These are phyloP conservation scores for Calocera cornea DNA, from an alignment of 768 basidiomycete genomes.

Conservation along the genomic window DNA sequence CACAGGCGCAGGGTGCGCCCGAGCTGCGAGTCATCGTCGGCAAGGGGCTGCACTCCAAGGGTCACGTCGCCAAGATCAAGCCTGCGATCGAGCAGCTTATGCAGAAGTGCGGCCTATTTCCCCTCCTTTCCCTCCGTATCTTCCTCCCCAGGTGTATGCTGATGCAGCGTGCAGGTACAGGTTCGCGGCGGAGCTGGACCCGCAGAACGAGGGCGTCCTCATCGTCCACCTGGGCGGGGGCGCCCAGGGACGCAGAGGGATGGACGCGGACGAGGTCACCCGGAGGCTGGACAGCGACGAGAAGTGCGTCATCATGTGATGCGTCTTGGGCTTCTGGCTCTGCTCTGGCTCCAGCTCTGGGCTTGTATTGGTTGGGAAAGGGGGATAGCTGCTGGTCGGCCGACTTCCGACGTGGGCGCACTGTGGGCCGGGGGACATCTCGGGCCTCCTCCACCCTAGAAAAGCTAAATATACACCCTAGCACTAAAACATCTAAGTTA, in stretches of 20 bases:
- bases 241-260: constrained; percentile 25
- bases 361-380: no score
- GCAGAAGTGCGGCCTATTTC: constrained; percentile 43
- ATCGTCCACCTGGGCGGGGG: constrained; percentile 52
- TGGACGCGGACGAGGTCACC: constrained; percentile 46
- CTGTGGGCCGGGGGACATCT: no score
- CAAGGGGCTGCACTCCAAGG: constrained; percentile 74
- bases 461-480: no score
- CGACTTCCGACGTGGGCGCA: no score
- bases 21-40: constrained; percentile 78
- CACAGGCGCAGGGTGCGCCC: constrained; percentile 45
- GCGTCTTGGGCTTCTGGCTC: neutral
- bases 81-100: constrained; percentile 84
- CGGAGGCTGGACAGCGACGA: constrained; percentile 40
- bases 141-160: neutral
- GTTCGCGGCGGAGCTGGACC: constrained; percentile 61
- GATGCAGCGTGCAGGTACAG: constrained; percentile 40
- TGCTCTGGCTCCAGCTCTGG: no score
- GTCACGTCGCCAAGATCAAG: constrained; percentile 70
- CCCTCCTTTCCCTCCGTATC: neutral
- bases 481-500: no score
- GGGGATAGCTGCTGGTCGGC: no score
- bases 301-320: constrained; percentile 58
- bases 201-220: constrained; percentile 70
- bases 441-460: no score